Percentiles rank a stretch among this genome's conserved stretches.
Conservation (phyloP, 192 early-diverging fungal species). For the Mortierella alpina region DNA sequence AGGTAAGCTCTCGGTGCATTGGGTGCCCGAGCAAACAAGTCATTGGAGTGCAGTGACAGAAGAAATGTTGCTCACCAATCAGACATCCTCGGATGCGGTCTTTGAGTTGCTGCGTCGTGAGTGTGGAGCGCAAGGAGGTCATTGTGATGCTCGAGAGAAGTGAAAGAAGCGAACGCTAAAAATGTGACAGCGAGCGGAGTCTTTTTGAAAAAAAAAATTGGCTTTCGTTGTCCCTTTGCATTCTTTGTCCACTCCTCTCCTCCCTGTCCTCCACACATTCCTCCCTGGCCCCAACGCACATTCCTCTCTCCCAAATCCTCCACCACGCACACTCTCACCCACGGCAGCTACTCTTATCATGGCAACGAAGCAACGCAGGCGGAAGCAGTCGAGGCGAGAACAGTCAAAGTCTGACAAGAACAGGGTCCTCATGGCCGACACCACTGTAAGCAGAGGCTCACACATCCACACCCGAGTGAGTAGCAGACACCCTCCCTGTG, state of each 20-base stretch:
- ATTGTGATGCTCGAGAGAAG: neutral
- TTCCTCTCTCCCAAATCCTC: neutral
- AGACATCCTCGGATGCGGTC: slow-evolving; percentile 41
- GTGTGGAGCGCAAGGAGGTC: neutral
- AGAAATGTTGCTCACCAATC: slow-evolving; percentile 3
- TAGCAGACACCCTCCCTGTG: neutral
- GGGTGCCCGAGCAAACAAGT: too few species aligned
- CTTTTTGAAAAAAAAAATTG: neutral
- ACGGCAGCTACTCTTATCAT: slow-evolving; percentile 2
- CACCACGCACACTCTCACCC: neutral
- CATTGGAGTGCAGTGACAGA: neutral
- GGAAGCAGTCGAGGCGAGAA: slow-evolving; percentile 40
- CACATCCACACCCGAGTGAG: too few species aligned
- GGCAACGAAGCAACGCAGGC: slow-evolving; percentile 41
- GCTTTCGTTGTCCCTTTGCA: neutral
- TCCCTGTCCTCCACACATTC: neutral
- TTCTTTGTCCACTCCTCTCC: neutral
- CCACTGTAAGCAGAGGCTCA: slow-evolving; percentile 20
- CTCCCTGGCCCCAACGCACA: neutral
- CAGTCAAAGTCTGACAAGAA: slow-evolving; percentile 48
- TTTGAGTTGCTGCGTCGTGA: slow-evolving; percentile 8
- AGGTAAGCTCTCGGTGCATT: neutral
- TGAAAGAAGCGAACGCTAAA: neutral
- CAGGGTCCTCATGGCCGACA: slow-evolving; percentile 19
- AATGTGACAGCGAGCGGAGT: neutral